Percentiles rank a stretch among this genome's conserved stretches.
Conservation (phyloP, 129 eudicot species). For the Tagetes patula region DNA sequence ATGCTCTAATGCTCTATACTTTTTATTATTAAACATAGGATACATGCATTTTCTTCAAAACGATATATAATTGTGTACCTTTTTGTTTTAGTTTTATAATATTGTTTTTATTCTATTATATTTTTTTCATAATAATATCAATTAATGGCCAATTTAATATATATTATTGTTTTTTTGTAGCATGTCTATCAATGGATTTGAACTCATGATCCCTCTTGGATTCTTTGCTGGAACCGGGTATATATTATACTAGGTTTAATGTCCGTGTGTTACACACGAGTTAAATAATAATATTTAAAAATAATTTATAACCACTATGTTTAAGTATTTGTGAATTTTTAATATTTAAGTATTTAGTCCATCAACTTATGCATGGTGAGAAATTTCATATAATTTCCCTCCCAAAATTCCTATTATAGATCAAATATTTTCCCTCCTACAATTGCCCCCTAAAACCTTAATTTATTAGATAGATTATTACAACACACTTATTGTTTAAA, state of each 20-base stretch:
- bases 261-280: too few species aligned
- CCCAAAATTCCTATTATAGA: too few species aligned
- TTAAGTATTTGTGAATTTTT: too few species aligned
- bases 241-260: too few species aligned
- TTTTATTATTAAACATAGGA: neutral
- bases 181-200: conserved; percentile 78
- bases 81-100: neutral
- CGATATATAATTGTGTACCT: neutral
- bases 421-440: too few species aligned
- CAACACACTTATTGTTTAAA: neutral
- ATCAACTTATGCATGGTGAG: too few species aligned
- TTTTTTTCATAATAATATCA: neutral
- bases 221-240: conserved; percentile 90
- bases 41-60: neutral
- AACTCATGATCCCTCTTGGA: conserved; percentile 75
- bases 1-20: neutral
- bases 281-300: too few species aligned
- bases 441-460: too few species aligned
- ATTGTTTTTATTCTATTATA: neutral
- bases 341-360: too few species aligned
- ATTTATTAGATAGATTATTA: too few species aligned
- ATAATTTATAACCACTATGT: too few species aligned
- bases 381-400: too few species aligned
- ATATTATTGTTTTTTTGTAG: conserved; percentile 35
- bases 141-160: neutral